Evolutionary conservation across 306 rosid species (phyloP).

Genomic region (Psophocarpus tetragonolobus): DNA sequence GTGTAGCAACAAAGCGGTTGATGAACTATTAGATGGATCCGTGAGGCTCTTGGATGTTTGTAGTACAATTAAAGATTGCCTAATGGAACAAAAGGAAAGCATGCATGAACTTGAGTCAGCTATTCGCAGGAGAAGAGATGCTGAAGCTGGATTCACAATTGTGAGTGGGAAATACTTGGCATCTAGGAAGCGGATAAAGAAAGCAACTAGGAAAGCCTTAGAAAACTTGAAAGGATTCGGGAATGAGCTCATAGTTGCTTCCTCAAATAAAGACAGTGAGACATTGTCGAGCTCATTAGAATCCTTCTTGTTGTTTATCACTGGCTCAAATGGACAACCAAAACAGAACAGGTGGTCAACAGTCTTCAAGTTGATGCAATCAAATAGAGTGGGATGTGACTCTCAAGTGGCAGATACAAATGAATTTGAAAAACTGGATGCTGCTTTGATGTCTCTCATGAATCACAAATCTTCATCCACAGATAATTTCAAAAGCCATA

Average conservation of each 20-base stretch:
- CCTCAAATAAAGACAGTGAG: not conserved
- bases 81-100: constrained; percentile 29
- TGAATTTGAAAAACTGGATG: constrained; percentile 37
- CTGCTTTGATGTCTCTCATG: constrained; percentile 20
- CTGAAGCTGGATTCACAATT: not conserved
- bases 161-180: constrained; percentile 25
- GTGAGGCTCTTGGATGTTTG: constrained; percentile 35
- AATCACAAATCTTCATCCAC: constrained; percentile 6
- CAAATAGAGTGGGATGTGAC: constrained; percentile 23
- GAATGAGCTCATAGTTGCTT: constrained; percentile 6
- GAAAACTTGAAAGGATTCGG: constrained; percentile 30
- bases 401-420: not conserved
- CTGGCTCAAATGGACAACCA: constrained; percentile 11
- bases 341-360: constrained; percentile 20
- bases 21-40: constrained; percentile 38
- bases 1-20: not conserved
- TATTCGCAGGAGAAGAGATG: constrained; percentile 14
- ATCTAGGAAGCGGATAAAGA: constrained; percentile 22
- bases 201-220: constrained; percentile 1
- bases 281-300: constrained; percentile 16
- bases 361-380: constrained; percentile 33
- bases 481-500: constrained; percentile 4
- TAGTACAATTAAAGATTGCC: constrained; percentile 15
- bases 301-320: constrained; percentile 22
- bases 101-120: constrained; percentile 5